Percentiles rank a stretch among this genome's conserved stretches.
Evolutionary conservation across 805 yeast genomes (phyloP).

Genomic region (Kodamaea neixiangensis): DNA sequence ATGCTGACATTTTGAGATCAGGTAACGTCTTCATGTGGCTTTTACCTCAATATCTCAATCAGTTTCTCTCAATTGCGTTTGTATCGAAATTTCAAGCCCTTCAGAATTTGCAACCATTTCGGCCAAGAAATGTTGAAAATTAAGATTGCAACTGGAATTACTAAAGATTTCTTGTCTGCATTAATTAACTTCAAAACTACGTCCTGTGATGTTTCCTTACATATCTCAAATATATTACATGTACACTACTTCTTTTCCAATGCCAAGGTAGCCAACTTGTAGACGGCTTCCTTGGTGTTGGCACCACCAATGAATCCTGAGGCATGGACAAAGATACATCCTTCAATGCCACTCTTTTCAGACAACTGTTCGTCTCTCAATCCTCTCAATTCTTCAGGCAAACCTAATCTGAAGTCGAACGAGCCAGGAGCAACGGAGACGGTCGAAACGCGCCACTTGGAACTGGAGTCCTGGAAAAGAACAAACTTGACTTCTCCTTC

Average conservation of each 20-base stretch:
- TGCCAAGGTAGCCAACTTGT: conserved; percentile 62
- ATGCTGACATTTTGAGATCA: no score
- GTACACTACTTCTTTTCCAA: conserved; percentile 15
- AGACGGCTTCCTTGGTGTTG: conserved; percentile 72
- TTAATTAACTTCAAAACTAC: no score
- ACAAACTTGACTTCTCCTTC: conserved; percentile 69
- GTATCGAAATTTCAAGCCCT: no score
- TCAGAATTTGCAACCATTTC: background rate
- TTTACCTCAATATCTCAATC: no score
- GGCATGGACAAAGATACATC: conserved; percentile 91
- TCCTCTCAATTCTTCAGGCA: conserved; percentile 96
- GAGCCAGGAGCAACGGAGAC: conserved; percentile 80
- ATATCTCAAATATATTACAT: background rate
- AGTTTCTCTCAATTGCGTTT: no score
- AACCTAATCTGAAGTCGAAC: conserved; percentile 81
- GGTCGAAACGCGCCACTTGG: conserved; percentile 85
- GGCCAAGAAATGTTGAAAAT: background rate
- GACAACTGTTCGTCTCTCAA: conserved; percentile 83
- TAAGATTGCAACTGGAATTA: no score
- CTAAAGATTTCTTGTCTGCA: background rate
- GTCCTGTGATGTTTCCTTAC: no score
- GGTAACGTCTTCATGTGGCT: no score
- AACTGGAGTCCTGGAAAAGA: conserved; percentile 72
- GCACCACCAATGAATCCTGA: conserved; percentile 98
- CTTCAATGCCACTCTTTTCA: conserved; percentile 74